Conservation (phyloP, 257 asterid species). For the Solanum etuberosum region DNA sequence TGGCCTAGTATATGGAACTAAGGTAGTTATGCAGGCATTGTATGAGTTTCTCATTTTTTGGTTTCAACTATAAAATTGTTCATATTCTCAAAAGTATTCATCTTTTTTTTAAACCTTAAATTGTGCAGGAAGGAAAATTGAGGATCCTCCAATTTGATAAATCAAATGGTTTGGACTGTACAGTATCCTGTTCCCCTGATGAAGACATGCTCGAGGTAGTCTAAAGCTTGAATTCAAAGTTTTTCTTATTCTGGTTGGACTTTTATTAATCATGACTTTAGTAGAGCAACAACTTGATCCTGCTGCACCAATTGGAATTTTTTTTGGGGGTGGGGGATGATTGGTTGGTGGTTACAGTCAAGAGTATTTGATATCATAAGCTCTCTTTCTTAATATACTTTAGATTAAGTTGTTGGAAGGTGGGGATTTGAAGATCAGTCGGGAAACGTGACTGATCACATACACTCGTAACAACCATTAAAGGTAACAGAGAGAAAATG, state of each 20-base stretch:
- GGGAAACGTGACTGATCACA: not conserved
- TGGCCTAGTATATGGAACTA: slow-evolving; percentile 95
- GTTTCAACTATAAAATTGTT: not conserved
- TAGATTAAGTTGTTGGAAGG: not conserved
- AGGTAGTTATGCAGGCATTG: slow-evolving; percentile 29
- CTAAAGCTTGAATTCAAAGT: not conserved
- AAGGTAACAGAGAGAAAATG: not conserved
- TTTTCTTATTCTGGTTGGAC: not conserved
- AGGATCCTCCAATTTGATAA: slow-evolving; percentile 69
- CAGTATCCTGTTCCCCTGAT: slow-evolving; percentile 33
- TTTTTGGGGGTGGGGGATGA: not conserved
- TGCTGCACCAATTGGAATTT: not conserved
- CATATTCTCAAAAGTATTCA: not conserved
- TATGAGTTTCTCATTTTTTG: not conserved
- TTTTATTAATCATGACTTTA: not conserved
- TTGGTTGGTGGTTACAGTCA: not conserved
- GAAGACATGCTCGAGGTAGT: slow-evolving; percentile 74
- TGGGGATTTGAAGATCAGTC: not conserved
- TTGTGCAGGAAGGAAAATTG: slow-evolving; percentile 85
- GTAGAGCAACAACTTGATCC: not conserved
- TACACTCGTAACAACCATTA: not conserved
- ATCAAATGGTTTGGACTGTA: slow-evolving; percentile 38
- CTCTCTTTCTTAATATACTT: not conserved
- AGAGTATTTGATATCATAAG: not conserved
- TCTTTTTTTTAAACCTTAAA: not conserved